Evolutionary conservation across 768 basidiomycete genomes (phyloP).

Genomic region (Naganishia antarctica): DNA sequence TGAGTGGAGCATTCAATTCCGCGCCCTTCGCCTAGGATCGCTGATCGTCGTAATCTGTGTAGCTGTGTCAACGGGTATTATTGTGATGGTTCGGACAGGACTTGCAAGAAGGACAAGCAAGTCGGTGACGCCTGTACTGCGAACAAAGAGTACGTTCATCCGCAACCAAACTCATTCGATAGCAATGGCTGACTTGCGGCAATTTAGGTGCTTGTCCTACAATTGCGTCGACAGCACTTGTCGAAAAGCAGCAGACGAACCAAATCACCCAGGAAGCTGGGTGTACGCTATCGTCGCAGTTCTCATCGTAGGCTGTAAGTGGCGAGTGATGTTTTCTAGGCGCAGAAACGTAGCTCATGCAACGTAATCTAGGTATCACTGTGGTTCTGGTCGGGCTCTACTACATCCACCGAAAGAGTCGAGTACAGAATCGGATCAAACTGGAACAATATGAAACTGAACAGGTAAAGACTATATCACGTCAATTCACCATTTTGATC

Average conservation of each 20-base stretch:
- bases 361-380: slow-evolving; percentile 73
- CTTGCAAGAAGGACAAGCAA: slow-evolving; percentile 60
- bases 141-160: slow-evolving; percentile 55
- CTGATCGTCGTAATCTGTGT: neutral
- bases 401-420: slow-evolving; percentile 65
- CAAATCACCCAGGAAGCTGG: slow-evolving; percentile 62
- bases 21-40: neutral
- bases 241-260: slow-evolving; percentile 58
- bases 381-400: slow-evolving; percentile 66
- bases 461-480: slow-evolving; percentile 52
- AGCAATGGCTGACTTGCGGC: neutral
- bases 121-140: slow-evolving; percentile 59
- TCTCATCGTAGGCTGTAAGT: slow-evolving; percentile 67
- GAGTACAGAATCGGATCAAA: slow-evolving; percentile 72
- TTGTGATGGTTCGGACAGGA: slow-evolving; percentile 61
- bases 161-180: neutral
- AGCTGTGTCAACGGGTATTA: slow-evolving; percentile 71
- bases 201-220: slow-evolving; percentile 63
- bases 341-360: no score
- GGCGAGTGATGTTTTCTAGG: neutral
- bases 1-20: slow-evolving; percentile 51
- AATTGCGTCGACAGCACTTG: slow-evolving; percentile 69
- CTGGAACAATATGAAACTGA: slow-evolving; percentile 85
- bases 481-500: neutral
- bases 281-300: slow-evolving; percentile 68